Evolutionary conservation across 306 rosid species (phyloP), one percentile per base, ranked within the genome.

Genomic region (Malus asiatica): DNA sequence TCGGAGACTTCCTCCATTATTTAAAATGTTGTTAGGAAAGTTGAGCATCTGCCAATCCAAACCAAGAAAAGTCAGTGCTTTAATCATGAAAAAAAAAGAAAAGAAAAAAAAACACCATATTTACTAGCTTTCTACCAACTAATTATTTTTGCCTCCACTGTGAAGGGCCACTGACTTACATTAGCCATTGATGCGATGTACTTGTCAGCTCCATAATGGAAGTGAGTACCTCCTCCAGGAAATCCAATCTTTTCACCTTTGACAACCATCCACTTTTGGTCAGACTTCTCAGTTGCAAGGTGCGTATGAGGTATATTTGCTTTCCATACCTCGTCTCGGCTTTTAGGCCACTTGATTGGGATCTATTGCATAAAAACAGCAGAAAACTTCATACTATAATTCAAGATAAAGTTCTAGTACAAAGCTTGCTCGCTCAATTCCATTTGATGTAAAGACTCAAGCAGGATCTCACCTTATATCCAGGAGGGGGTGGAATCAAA

Each of bases 211-310:
- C 99, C 99, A 67, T 93, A 86, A 83, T 96, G 99, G 85, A 96
- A 96, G 88, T 96, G 99, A 72, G 99, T 96, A 64, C 99, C 99
- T 23, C 99, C 99, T 72, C 99, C 99, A 70, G 99, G 99, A 81
- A 96, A 96, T 53, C 78, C 74, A 78, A 96, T 93, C 87, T 87
- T 93, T 79, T 96, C 96, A 73, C 98, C 97, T 78, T 92, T 90
- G 68, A 86, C 99, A 86, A 90, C 88, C 99, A 96, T 96, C 99
- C 99, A 96, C 78, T 96, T 96, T 87, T 96, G 99, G 80, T 96
- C 99, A 71, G 99, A 96, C 79, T 96, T 96, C 88, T 96, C 99
- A 20, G 92, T 89, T 45, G 99, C 99, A 78, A 96, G 98, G 81
- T 96, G 99, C 73, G 99, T 96, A 67, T 96, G 99, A 2, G 99